A percentile compares a stretch with the other conserved stretches of the same genome.
phyloP scores from a whole-genome alignment of 1,139 yeast genomes.

The Sugiyamaella neomexicana region DNA sequence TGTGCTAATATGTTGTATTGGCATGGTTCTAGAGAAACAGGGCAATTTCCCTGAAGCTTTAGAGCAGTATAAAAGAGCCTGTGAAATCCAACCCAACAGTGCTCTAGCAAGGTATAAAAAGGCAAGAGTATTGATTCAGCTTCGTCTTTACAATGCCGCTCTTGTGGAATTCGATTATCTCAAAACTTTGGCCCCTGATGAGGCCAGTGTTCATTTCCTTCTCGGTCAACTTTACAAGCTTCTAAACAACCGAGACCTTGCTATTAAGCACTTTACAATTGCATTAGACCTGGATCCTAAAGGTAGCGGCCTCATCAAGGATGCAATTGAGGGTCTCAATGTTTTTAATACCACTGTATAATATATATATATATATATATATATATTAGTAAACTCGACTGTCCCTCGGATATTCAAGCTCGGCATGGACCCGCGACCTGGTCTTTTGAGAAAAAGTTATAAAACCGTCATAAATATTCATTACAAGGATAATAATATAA shows the following conservation, averaged over 20 bases:
- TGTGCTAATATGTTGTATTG: conserved; percentile 88
- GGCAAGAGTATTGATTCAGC: conserved; percentile 74
- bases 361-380: background rate
- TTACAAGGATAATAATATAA: conserved; percentile 9
- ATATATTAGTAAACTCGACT: no score
- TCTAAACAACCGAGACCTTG: conserved; percentile 70
- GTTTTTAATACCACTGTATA: conserved; percentile 4
- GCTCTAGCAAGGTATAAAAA: conserved; percentile 87
- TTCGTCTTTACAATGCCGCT: conserved; percentile 73
- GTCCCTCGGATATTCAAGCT: no score
- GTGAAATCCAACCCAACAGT: conserved; percentile 78
- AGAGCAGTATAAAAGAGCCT: conserved; percentile 79
- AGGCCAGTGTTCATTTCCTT: conserved; percentile 87
- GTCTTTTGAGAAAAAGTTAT: no score
- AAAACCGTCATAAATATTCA: conserved; percentile 15
- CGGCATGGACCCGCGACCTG: no score
- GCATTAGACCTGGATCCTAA: conserved; percentile 93
- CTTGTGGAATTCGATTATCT: conserved; percentile 71
- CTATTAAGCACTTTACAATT: conserved; percentile 81
- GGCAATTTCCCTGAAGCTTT: conserved; percentile 72
- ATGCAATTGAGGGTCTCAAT: conserved; percentile 33
- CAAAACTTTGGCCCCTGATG: conserved; percentile 82
- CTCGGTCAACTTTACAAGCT: conserved; percentile 85
- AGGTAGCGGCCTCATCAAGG: conserved; percentile 83
- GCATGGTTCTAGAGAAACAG: conserved; percentile 84